These are phyloP conservation scores for Withania somnifera DNA, from an alignment of 305 asterid species.

Conservation along the genomic window DNA sequence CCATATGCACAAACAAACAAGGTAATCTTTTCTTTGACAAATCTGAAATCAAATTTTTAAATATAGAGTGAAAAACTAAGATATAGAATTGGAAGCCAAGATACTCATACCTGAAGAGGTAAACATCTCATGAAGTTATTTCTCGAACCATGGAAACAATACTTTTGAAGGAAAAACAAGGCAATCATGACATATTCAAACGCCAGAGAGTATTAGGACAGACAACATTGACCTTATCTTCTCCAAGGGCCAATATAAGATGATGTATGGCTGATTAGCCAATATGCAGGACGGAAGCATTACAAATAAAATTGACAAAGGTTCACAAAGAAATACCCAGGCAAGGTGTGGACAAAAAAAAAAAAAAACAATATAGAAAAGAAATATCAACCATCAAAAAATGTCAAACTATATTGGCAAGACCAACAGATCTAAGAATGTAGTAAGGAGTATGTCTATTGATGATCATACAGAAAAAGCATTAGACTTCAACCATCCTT, in stretches of 20 bases:
- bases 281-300: conserved; percentile 15
- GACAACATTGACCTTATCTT: conserved; percentile 42
- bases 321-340: conserved; percentile 7
- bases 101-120: conserved; percentile 5
- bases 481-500: not conserved
- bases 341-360: conserved; percentile 3
- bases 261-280: conserved; percentile 28
- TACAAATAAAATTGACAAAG: conserved; percentile 16
- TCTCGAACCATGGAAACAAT: conserved; percentile 34
- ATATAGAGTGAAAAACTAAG: not conserved
- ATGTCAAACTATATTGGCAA: not conserved
- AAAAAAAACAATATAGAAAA: not conserved
- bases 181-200: conserved; percentile 49
- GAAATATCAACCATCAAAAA: not conserved
- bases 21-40: not conserved
- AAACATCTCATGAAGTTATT: not conserved
- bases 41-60: not conserved
- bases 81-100: not conserved
- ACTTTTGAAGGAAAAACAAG: conserved; percentile 37
- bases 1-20: not conserved
- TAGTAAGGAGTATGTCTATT: not conserved
- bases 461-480: not conserved
- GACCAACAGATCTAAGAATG: not conserved
- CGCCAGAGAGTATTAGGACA: conserved; percentile 46
- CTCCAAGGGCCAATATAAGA: conserved; percentile 40